phyloP scores from a whole-genome alignment of 2,329 filamentous ascomycete genomes.

The Akanthomyces lecanii region DNA sequence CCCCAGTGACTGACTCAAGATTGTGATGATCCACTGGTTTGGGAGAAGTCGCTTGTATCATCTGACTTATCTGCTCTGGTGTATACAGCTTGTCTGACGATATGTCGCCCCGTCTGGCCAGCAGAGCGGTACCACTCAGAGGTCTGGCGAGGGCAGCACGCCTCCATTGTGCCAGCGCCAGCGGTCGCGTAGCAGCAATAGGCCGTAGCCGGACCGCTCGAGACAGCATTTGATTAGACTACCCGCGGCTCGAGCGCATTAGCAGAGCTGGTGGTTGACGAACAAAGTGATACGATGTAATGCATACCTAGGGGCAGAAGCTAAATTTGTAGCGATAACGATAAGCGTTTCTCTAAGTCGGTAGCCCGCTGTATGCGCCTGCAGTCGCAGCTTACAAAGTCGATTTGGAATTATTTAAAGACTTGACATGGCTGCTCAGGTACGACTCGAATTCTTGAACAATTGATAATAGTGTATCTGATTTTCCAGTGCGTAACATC shows the following conservation, averaged over 20 bases:
- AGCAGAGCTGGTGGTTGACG: not conserved
- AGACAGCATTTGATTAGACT: conserved; percentile 9
- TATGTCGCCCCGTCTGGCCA: not conserved
- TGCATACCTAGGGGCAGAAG: not conserved
- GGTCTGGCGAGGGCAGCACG: not conserved
- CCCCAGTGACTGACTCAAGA: not conserved
- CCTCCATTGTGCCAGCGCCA: not conserved
- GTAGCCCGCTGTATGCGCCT: not conserved
- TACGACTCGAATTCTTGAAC: not conserved
- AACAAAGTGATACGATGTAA: not conserved
- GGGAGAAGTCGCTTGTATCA: conserved; percentile 20
- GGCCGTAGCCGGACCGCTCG: conserved; percentile 4
- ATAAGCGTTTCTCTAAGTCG: not conserved
- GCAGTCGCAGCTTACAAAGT: not conserved
- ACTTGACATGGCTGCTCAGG: not conserved
- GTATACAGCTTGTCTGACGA: conserved; percentile 12
- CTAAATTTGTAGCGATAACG: conserved; percentile 16
- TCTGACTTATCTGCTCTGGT: conserved; percentile 25
- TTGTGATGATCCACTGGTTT: not conserved
- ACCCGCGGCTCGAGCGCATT: not conserved
- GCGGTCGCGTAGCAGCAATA: conserved; percentile 3
- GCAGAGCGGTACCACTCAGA: not conserved
- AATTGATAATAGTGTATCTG: no score
- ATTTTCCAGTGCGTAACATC: no score
- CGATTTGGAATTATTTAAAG: not conserved